Conservation (phyloP, 1,284 basidiomycete genomes). For the Cystobasidium slooffiae region DNA sequence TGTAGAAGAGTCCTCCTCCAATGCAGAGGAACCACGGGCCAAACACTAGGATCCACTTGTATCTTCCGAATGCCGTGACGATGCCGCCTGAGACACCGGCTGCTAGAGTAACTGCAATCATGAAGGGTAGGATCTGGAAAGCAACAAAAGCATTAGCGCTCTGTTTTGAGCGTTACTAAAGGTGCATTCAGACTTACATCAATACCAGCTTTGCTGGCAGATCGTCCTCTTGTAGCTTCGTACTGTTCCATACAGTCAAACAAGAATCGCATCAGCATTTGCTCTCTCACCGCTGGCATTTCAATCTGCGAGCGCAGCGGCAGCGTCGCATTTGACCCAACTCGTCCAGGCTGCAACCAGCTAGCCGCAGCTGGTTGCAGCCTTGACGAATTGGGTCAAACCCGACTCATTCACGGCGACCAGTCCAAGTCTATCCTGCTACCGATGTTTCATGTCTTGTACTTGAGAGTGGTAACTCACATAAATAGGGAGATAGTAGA, state of each 20-base stretch:
- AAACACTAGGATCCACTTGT: conserved; percentile 58
- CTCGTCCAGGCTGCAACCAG: too few relatives aligned
- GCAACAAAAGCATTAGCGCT: conserved; percentile 34
- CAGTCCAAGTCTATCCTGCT: too few relatives aligned
- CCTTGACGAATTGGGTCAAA: too few relatives aligned
- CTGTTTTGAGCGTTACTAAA: conserved; percentile 48
- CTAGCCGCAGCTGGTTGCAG: too few relatives aligned
- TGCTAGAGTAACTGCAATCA: conserved; percentile 49
- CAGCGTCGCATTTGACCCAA: too few relatives aligned
- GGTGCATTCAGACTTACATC: conserved; percentile 43
- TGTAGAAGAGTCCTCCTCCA: conserved; percentile 61
- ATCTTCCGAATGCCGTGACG: conserved; percentile 55
- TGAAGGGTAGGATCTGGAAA: conserved; percentile 59
- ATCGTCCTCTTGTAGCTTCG: conserved; percentile 50
- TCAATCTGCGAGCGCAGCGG: too few relatives aligned
- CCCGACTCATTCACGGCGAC: too few relatives aligned
- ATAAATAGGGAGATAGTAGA: conserved; percentile 59
- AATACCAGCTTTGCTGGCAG: conserved; percentile 60
- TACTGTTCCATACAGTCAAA: conserved; percentile 25
- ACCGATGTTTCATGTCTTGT: too few relatives aligned
- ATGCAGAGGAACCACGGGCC: conserved; percentile 56
- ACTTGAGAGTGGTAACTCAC: conserved; percentile 48
- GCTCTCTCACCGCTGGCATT: too few relatives aligned
- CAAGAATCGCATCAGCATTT: background rate
- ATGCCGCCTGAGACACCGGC: conserved; percentile 50